Percentiles rank a stretch among this genome's conserved stretches.
Evolutionary conservation across 2,329 filamentous ascomycete species (phyloP).

Genomic region (Diaporthe humulicola): DNA sequence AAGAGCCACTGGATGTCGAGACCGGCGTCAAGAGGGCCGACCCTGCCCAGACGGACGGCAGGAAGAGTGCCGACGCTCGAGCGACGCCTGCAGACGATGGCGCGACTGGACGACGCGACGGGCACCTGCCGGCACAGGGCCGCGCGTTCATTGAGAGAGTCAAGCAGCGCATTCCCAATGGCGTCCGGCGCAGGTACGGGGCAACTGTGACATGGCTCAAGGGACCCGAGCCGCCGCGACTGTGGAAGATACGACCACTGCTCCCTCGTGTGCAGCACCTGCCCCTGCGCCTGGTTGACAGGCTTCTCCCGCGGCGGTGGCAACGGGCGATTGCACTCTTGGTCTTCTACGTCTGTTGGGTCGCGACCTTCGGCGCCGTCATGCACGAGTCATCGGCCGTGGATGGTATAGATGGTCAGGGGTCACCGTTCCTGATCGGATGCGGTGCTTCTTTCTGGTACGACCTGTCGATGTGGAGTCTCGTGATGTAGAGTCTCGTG

Average conservation of each 20-base stretch:
- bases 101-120: neutral
- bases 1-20: constrained; percentile 27
- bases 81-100: constrained; percentile 16
- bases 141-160: constrained; percentile 11
- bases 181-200: constrained; percentile 1
- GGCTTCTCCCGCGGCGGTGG: constrained; percentile 33
- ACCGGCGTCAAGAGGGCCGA: constrained; percentile 28
- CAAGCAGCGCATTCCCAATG: constrained; percentile 17
- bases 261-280: constrained; percentile 36
- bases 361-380: constrained; percentile 35
- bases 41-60: neutral
- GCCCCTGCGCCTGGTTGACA: constrained; percentile 36
- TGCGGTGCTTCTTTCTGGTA: constrained; percentile 37
- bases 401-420: constrained; percentile 34
- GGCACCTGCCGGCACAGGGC: neutral
- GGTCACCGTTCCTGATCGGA: constrained; percentile 22
- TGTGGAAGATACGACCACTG: constrained; percentile 36
- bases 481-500: no score
- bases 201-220: constrained; percentile 15
- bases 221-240: constrained; percentile 19
- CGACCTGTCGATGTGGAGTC: neutral
- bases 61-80: constrained; percentile 18
- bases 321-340: constrained; percentile 27
- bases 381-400: constrained; percentile 34
- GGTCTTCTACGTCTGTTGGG: constrained; percentile 39